A percentile compares a stretch with the other conserved stretches of the same genome.
Conservation (phyloP, 2,329 filamentous ascomycete species). For the Diaporthe aspalathi region DNA sequence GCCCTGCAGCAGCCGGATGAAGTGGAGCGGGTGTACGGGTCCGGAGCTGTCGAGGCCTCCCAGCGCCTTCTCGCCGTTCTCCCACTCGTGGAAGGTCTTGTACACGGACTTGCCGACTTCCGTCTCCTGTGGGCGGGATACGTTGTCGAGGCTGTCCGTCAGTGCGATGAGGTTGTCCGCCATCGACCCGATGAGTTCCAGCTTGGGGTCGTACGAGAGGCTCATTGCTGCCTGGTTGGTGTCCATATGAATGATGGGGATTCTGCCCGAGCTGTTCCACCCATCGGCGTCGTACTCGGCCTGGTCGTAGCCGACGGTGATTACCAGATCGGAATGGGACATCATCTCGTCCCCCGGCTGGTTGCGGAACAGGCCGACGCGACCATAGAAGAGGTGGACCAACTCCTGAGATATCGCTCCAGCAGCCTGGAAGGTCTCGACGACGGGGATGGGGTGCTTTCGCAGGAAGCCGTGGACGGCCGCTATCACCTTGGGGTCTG, state of each 20-base stretch:
- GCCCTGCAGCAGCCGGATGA: constrained; percentile 56
- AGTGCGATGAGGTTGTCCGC: constrained; percentile 54
- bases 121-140: constrained; percentile 51
- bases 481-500: constrained; percentile 52
- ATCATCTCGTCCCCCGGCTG: constrained; percentile 60
- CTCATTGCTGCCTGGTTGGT: constrained; percentile 54
- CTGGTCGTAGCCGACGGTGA: constrained; percentile 60
- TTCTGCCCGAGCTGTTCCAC: constrained; percentile 54
- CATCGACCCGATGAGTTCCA: constrained; percentile 57
- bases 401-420: constrained; percentile 57
- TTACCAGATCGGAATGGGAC: constrained; percentile 55
- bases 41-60: constrained; percentile 39
- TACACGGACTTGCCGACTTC: constrained; percentile 49
- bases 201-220: constrained; percentile 53
- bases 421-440: constrained; percentile 63
- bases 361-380: constrained; percentile 61
- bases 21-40: constrained; percentile 58
- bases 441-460: constrained; percentile 56
- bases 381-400: constrained; percentile 57
- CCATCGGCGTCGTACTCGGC: constrained; percentile 58
- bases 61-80: constrained; percentile 41
- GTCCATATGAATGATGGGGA: constrained; percentile 58
- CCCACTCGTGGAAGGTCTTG: constrained; percentile 52
- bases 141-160: constrained; percentile 46
- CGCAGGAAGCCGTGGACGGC: constrained; percentile 55